phyloP scores from a whole-genome alignment of 1,284 basidiomycete species.

The Mycosarcoma mackinlayi region DNA sequence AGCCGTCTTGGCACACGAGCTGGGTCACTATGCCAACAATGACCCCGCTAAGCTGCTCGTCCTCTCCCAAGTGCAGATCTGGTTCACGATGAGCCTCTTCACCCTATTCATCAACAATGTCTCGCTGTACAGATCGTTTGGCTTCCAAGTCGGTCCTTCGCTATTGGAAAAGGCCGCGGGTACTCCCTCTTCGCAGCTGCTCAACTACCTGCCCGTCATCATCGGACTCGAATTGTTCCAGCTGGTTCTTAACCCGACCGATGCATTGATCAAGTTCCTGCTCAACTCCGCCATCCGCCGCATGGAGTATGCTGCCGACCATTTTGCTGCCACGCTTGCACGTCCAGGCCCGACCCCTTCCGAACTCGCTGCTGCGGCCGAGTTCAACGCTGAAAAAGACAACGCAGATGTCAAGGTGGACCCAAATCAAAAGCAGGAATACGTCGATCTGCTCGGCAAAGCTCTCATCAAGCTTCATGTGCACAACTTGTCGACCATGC shows the following conservation, averaged over 20 bases:
- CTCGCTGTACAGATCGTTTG: constrained; percentile 83
- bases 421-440: constrained; percentile 51
- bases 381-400: constrained; percentile 31
- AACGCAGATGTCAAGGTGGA: constrained; percentile 30
- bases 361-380: constrained; percentile 45
- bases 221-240: constrained; percentile 67
- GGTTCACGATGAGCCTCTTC: constrained; percentile 86
- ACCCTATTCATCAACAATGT: constrained; percentile 87
- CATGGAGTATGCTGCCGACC: constrained; percentile 66
- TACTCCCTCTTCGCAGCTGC: constrained; percentile 20
- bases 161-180: constrained; percentile 36
- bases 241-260: constrained; percentile 61
- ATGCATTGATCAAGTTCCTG: constrained; percentile 62
- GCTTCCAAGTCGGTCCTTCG: constrained; percentile 72
- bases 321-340: constrained; percentile 52
- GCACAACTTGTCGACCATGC: constrained; percentile 66
- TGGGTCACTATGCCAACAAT: constrained; percentile 74
- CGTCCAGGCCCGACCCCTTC: constrained; percentile 49
- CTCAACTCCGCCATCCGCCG: constrained; percentile 59
- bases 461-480: constrained; percentile 66
- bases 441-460: constrained; percentile 56
- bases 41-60: constrained; percentile 89
- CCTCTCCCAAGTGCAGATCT: constrained; percentile 86
- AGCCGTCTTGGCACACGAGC: constrained; percentile 78
- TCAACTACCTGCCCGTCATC: constrained; percentile 61